Evolutionary conservation across 768 basidiomycete genomes (phyloP).

Genomic region (Strobilomyces confusus): DNA sequence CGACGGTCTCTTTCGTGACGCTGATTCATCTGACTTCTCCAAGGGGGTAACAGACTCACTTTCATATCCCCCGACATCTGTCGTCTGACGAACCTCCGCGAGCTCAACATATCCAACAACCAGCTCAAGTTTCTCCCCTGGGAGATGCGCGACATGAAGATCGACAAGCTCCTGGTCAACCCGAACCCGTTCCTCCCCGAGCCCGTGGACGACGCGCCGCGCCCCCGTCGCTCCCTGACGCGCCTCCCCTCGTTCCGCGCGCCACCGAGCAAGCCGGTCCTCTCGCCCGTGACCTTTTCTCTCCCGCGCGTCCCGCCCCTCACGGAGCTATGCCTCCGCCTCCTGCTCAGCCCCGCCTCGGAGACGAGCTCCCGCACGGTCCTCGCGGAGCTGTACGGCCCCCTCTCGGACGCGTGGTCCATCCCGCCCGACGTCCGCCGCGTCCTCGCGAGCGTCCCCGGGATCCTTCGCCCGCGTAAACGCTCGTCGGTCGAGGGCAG

Average conservation of each 20-base stretch:
- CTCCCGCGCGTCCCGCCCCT: conserved; percentile 28
- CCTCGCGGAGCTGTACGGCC: conserved; percentile 26
- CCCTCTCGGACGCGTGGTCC: conserved; percentile 28
- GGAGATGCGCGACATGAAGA: conserved; percentile 58
- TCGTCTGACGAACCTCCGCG: conserved; percentile 47
- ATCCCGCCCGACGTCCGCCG: conserved; percentile 25
- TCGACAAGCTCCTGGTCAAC: conserved; percentile 43
- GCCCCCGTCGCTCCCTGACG: conserved; percentile 12
- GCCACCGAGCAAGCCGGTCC: conserved; percentile 2
- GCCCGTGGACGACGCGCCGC: conserved; percentile 12
- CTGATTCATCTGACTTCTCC: background rate
- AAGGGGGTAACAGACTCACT: conserved; percentile 56
- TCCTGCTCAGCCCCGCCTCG: conserved; percentile 30
- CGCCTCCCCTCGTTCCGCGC: conserved; percentile 9
- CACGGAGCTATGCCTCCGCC: conserved; percentile 37
- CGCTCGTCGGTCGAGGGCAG: background rate
- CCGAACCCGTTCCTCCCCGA: conserved; percentile 57
- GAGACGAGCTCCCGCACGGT: conserved; percentile 5
- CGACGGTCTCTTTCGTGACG: background rate
- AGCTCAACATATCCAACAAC: conserved; percentile 63
- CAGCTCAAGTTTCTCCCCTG: conserved; percentile 56
- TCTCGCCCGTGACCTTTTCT: conserved; percentile 19
- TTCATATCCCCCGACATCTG: conserved; percentile 62
- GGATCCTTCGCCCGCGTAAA: conserved; percentile 24
- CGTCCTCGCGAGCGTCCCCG: conserved; percentile 26